These are phyloP conservation scores for Collybia sordida DNA, from an alignment of 768 basidiomycete genomes.

Conservation along the genomic window DNA sequence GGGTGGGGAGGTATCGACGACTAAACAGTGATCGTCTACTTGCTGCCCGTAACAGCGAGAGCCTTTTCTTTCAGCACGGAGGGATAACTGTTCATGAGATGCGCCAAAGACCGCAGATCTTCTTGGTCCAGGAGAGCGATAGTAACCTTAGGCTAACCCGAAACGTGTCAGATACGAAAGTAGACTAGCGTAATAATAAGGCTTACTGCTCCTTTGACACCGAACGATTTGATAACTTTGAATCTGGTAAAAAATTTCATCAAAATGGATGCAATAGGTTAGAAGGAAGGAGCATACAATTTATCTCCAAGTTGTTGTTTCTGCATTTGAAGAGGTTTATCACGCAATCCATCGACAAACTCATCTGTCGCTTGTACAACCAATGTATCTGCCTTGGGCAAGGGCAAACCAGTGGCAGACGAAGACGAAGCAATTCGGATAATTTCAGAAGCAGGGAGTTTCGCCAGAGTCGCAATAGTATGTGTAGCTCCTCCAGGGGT, in stretches of 20 bases:
- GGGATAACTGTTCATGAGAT: conserved; percentile 87
- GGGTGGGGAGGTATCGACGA: neutral
- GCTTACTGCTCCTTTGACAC: conserved; percentile 76
- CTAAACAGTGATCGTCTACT: conserved; percentile 18
- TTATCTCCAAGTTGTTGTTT: conserved; percentile 85
- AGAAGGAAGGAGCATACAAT: conserved; percentile 39
- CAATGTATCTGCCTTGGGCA: conserved; percentile 70
- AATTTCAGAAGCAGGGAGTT: conserved; percentile 75
- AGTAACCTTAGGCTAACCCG: conserved; percentile 72
- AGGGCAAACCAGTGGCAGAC: conserved; percentile 49
- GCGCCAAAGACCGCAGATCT: conserved; percentile 79
- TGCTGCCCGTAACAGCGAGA: conserved; percentile 26
- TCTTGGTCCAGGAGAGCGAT: conserved; percentile 83
- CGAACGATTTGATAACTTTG: conserved; percentile 72
- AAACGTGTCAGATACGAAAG: conserved; percentile 2
- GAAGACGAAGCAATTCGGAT: conserved; percentile 59
- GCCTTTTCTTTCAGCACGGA: conserved; percentile 80
- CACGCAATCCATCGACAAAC: conserved; percentile 63
- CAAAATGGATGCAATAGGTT: neutral
- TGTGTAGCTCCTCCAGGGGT: conserved; percentile 53
- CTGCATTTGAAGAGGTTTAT: conserved; percentile 55
- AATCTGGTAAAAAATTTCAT: conserved; percentile 26
- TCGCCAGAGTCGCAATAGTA: conserved; percentile 71
- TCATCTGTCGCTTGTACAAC: conserved; percentile 69
- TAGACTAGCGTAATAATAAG: neutral